These are phyloP conservation scores for Clarkia xantiana DNA, from an alignment of 345 rosid species.

Conservation along the genomic window DNA sequence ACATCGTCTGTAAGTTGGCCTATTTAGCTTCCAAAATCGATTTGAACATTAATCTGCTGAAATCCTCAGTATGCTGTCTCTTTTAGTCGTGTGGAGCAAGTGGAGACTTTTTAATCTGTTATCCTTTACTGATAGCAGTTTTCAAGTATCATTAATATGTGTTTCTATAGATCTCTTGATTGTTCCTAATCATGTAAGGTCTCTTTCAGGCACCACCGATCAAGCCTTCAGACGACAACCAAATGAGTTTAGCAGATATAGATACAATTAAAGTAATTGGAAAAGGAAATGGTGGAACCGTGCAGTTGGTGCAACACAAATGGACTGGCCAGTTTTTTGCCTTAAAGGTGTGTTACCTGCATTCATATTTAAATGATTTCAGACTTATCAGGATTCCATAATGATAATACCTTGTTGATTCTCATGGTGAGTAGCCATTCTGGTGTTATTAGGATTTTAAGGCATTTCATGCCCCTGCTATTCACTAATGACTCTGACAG, in stretches of 20 bases:
- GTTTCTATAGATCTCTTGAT: no score
- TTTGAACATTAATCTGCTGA: no score
- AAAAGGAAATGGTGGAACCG: constrained; percentile 87
- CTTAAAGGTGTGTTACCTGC: constrained; percentile 39
- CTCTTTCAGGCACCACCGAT: constrained; percentile 51
- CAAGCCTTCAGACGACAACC: constrained; percentile 61
- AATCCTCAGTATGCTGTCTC: no score
- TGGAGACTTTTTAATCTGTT: no score
- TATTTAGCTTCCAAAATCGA: no score
- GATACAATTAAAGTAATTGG: constrained; percentile 76
- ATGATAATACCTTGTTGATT: not conserved
- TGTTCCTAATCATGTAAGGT: not conserved
- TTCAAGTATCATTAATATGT: no score
- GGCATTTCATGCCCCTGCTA: no score
- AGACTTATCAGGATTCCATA: not conserved
- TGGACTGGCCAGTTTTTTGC: constrained; percentile 89
- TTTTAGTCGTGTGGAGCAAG: no score
- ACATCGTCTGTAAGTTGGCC: no score
- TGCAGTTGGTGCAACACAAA: constrained; percentile 91
- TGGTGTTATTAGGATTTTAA: no score
- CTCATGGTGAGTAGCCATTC: not conserved
- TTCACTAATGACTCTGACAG: no score
- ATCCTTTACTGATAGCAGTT: no score
- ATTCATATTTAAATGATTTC: not conserved
- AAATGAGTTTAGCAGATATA: constrained; percentile 58